Base-by-base conservation (phyloP, 768 basidiomycete species). In the Suillus discolor region DNA sequence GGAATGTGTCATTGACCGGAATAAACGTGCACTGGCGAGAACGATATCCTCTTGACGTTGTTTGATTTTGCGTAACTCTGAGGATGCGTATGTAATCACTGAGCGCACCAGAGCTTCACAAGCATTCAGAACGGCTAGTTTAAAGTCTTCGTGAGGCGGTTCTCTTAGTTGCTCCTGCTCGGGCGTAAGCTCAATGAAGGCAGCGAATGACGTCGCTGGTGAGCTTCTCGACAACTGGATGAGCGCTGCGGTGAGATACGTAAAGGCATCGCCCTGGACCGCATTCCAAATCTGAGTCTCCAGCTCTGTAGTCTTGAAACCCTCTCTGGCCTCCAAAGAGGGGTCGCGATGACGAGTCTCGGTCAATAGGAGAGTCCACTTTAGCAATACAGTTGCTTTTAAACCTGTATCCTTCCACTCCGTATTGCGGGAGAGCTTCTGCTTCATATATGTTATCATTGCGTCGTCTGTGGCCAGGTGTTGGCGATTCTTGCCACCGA, bases 331-430 rank as follows among this genome's bases (percentile, higher is more conserved):
- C 69, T 92, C 89, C 44, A 95, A 76, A 5, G 83, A 81, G 2
- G 87, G 79, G 69, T 93, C 87, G 23, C 85, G 84, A 72, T 90
- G 88, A 31, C 93, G 83, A 7, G 87, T 84, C 68, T 93, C 89
- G 1, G 93, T 89, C 69, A 94, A 80, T 75, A 94, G 93, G 65
- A 96, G 81, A 0, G 94, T 91, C 93, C 94, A 96, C 72, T 93
- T 93, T 45, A 97, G 82, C n/a, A 91, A 77, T 6, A 96, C 72
- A 2, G 85, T 82, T 0, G 93, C 89, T 71, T 90, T 92, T 18
- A 97, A 77, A 2, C 88, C 87, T 1, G 82, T 78, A 23, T 90
- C 88, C 62, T 83, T 89, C 93, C 93, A 95, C 18, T 82, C 77
- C 2, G 84, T 77, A 3, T 82, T 69, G 11, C 83, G 72, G 16